Evolutionary conservation across 495 filamentous ascomycete genomes (phyloP).

Genomic region (Lophiotrema nucula): DNA sequence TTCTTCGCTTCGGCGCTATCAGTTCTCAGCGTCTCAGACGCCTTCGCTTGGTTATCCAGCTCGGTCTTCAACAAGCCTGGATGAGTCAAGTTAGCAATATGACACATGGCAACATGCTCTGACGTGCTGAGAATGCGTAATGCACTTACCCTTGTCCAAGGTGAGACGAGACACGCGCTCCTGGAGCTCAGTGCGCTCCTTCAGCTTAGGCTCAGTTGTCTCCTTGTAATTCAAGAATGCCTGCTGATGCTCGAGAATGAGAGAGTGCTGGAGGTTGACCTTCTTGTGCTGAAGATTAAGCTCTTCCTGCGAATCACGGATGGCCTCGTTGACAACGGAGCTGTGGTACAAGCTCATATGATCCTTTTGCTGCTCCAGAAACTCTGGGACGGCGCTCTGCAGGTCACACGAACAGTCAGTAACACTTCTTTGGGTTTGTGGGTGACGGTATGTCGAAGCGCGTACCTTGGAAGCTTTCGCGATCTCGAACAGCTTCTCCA

Average conservation of each 20-base stretch:
- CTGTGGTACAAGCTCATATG: slow-evolving; percentile 17
- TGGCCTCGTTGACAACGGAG: slow-evolving; percentile 7
- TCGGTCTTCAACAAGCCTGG: no score
- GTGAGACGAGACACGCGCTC: slow-evolving; percentile 20
- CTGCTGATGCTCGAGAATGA: slow-evolving; percentile 25
- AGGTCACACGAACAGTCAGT: no score
- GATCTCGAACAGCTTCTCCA: slow-evolving; percentile 11
- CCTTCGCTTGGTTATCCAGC: slow-evolving; percentile 14
- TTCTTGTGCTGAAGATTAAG: slow-evolving; percentile 18
- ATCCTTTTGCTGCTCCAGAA: slow-evolving; percentile 24
- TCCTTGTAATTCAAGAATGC: slow-evolving; percentile 23
- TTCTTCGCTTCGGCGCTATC: background rate
- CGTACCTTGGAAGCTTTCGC: slow-evolving; percentile 4
- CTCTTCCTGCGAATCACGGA: slow-evolving; percentile 11
- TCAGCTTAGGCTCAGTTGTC: slow-evolving; percentile 9
- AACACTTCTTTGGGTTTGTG: no score
- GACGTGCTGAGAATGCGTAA: no score
- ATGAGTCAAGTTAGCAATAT: no score
- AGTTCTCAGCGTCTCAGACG: background rate
- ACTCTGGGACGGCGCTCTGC: slow-evolving; percentile 5
- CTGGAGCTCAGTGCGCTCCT: slow-evolving; percentile 11
- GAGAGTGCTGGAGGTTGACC: slow-evolving; percentile 16
- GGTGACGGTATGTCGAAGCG: background rate
- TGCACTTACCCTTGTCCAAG: slow-evolving; percentile 9
- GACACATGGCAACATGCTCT: no score